These are phyloP conservation scores for Pharnaceum exiguum DNA, from an alignment of 148 eudicot genomes.

Conservation along the genomic window DNA sequence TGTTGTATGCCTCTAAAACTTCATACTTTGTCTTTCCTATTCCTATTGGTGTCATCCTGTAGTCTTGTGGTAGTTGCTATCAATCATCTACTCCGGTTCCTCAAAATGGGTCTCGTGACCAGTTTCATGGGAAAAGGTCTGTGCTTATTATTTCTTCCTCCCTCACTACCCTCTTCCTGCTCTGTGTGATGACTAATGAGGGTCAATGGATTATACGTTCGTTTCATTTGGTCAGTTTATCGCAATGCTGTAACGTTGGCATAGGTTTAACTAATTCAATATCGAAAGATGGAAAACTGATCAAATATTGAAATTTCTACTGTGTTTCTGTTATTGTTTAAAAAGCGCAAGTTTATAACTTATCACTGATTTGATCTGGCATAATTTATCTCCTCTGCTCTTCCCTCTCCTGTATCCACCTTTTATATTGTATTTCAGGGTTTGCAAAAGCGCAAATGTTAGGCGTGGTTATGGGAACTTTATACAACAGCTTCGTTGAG, in stretches of 20 bases:
- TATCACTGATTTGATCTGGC: no score
- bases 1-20: background rate
- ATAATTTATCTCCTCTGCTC: no score
- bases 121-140: constrained; percentile 63
- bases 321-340: no score
- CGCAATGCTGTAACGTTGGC: no score
- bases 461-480: constrained; percentile 45
- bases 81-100: background rate
- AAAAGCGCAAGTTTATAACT: no score
- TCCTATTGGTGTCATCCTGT: background rate
- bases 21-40: background rate
- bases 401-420: background rate
- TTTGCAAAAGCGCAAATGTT: constrained; percentile 53
- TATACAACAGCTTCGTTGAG: constrained; percentile 46
- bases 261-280: background rate
- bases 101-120: constrained; percentile 43
- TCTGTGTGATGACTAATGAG: no score
- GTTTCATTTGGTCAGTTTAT: no score
- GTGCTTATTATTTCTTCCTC: background rate
- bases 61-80: background rate
- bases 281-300: no score
- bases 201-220: no score
- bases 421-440: constrained; percentile 22
- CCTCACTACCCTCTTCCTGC: no score
- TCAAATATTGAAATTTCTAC: background rate